phyloP scores from a whole-genome alignment of 306 rosid genomes.

The Castanea sativa region DNA sequence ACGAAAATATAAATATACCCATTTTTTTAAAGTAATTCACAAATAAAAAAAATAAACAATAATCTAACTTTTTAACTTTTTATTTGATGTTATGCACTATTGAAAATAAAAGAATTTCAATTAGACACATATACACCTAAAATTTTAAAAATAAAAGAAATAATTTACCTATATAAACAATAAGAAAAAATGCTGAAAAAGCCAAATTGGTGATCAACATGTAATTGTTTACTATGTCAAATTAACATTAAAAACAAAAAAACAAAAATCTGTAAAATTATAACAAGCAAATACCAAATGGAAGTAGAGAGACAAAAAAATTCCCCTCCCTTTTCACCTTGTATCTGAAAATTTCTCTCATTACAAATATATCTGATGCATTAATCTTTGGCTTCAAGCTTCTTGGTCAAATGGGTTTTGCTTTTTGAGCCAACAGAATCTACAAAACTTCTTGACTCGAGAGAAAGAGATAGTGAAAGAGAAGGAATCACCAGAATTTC shows the following conservation, averaged over 20 bases:
- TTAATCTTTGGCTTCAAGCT: constrained; percentile 30
- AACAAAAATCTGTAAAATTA: constrained; percentile 27
- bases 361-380: constrained; percentile 7
- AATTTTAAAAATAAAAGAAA: too few relatives aligned
- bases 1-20: too few relatives aligned
- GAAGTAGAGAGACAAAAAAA: constrained; percentile 12
- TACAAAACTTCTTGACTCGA: constrained; percentile 17
- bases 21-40: too few relatives aligned
- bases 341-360: not conserved
- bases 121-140: too few relatives aligned
- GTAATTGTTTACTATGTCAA: not conserved
- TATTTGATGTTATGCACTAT: too few relatives aligned
- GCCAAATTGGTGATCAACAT: too few relatives aligned
- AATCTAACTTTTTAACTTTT: too few relatives aligned
- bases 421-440: constrained; percentile 39
- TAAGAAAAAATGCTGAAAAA: too few relatives aligned
- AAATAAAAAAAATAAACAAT: too few relatives aligned
- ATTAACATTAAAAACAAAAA: not conserved
- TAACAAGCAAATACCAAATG: constrained; percentile 40
- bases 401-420: constrained; percentile 32
- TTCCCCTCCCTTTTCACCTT: constrained; percentile 23
- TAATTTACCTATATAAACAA: too few relatives aligned
- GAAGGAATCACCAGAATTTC: constrained; percentile 22
- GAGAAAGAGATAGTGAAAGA: not conserved
- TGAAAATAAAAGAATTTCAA: too few relatives aligned